Conservation (phyloP, 2,329 filamentous ascomycete species). For the Neonectria punicea region DNA sequence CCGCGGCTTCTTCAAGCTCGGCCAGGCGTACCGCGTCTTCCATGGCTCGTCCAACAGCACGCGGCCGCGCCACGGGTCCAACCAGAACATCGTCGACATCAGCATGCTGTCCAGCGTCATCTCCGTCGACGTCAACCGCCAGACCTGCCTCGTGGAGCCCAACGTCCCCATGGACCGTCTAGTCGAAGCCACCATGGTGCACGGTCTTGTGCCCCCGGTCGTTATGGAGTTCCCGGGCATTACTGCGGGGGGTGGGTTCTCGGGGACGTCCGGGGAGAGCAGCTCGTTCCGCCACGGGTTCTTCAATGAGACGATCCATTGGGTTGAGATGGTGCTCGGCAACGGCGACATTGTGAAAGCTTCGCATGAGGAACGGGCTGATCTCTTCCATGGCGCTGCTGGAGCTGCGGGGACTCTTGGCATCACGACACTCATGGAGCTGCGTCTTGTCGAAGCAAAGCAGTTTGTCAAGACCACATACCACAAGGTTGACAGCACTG, state of each 20-base stretch:
- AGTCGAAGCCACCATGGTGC: slow-evolving; percentile 64
- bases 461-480: slow-evolving; percentile 68
- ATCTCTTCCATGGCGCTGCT: slow-evolving; percentile 69
- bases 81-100: slow-evolving; percentile 36
- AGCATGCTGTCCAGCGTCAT: slow-evolving; percentile 31
- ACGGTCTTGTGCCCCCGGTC: slow-evolving; percentile 69
- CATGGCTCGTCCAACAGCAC: slow-evolving; percentile 82
- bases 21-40: slow-evolving; percentile 72
- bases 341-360: slow-evolving; percentile 65
- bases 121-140: slow-evolving; percentile 3
- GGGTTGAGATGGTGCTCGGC: slow-evolving; percentile 71
- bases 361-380: slow-evolving; percentile 56
- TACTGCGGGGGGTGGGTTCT: slow-evolving; percentile 74
- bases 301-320: slow-evolving; percentile 71
- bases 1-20: slow-evolving; percentile 54
- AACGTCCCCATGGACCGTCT: slow-evolving; percentile 76
- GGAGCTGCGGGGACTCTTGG: slow-evolving; percentile 70
- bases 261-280: slow-evolving; percentile 74
- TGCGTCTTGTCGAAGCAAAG: slow-evolving; percentile 64
- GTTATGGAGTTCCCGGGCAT: slow-evolving; percentile 80
- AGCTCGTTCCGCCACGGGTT: slow-evolving; percentile 73
- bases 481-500: slow-evolving; percentile 53
- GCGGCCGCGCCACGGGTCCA: slow-evolving; percentile 54
- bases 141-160: slow-evolving; percentile 64
- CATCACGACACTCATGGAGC: slow-evolving; percentile 67